Percentiles rank a stretch among this genome's conserved stretches.
phyloP scores from a whole-genome alignment of 2,329 filamentous ascomycete genomes.

The Teratosphaeria viscida region DNA sequence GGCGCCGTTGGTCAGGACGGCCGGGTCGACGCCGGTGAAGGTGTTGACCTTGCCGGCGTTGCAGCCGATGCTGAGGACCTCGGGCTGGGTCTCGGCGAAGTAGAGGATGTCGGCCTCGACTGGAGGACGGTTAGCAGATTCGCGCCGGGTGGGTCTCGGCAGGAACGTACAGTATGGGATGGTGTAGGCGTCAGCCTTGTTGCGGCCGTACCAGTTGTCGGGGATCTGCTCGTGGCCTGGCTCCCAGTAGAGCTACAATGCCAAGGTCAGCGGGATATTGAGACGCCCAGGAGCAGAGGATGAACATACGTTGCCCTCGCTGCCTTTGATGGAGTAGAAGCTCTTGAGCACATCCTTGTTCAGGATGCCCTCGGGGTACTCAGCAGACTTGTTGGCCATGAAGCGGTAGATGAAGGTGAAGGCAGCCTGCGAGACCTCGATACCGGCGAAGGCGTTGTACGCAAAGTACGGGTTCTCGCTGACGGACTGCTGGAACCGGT shows the following conservation, averaged over 20 bases:
- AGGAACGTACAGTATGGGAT: constrained; percentile 12
- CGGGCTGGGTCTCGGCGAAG: constrained; percentile 18
- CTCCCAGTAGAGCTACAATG: constrained; percentile 14
- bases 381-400: constrained; percentile 31
- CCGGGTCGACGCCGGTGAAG: constrained; percentile 24
- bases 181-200: constrained; percentile 14
- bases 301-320: constrained; percentile 17
- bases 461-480: constrained; percentile 18
- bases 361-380: constrained; percentile 28
- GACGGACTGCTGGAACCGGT: constrained; percentile 22
- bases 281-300: neutral
- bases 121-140: constrained; percentile 1
- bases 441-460: constrained; percentile 19
- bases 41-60: constrained; percentile 27
- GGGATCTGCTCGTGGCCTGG: constrained; percentile 16
- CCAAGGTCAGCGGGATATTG: constrained; percentile 4
- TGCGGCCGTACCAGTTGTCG: constrained; percentile 19
- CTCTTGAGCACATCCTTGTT: constrained; percentile 29
- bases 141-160: neutral
- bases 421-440: constrained; percentile 21
- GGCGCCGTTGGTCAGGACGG: constrained; percentile 29
- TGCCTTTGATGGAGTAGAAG: constrained; percentile 29
- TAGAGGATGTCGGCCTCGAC: constrained; percentile 19
- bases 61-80: constrained; percentile 24
- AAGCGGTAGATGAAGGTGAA: constrained; percentile 28